Evolutionary conservation across 495 filamentous ascomycete genomes (phyloP), one percentile per base, ranked within the genome.

Genomic region (Xylaria palmicola): DNA sequence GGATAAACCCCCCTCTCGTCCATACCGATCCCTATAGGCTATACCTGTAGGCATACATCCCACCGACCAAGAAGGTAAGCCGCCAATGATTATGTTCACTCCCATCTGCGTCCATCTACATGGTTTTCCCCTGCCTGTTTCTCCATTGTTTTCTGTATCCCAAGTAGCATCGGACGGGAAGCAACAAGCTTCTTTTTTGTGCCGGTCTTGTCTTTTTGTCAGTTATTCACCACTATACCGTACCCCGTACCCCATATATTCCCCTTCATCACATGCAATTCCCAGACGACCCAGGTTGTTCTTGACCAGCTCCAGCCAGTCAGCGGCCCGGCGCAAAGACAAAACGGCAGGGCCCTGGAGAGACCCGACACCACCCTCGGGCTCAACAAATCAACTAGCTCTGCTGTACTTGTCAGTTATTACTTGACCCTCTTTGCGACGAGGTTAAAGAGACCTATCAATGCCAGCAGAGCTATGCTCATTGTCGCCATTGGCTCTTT

Each of bases 361-460:
- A 52, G 56, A 59, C 45, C 56, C 56, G 26, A 37, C 57, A 68
- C 47, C 66, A 43, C 39, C 37, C 24, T 17, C 36, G 51, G 30
- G 44, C 40, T 65, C 66, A 72, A 72, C 75, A 81, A 81, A 80
- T 79, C 78, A 80, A 71, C 67, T 67, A 67, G 55, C 72, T 69
- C 59, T 65, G 62, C 62, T 40, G 55, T 63, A 34, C 62, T 62
- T 65, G 39, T 62, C 52, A 66, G 71, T 68, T 62, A 69, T 67
- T 64, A 68, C 65, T 64, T 68, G 68, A 68, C 66, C 65, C 64
- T 56, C 57, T 68, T 70, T 64, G 67, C 74, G 73, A 76, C 72
- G 59, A 68, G 67, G 63, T 64, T 49, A 56, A 22, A 58, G 68
- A 79, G 69, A 65, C 79, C 79, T 81, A 81, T 81, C 78, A 80